These are phyloP conservation scores for Bassia scoparia DNA, from an alignment of 148 eudicot genomes.

Conservation along the genomic window DNA sequence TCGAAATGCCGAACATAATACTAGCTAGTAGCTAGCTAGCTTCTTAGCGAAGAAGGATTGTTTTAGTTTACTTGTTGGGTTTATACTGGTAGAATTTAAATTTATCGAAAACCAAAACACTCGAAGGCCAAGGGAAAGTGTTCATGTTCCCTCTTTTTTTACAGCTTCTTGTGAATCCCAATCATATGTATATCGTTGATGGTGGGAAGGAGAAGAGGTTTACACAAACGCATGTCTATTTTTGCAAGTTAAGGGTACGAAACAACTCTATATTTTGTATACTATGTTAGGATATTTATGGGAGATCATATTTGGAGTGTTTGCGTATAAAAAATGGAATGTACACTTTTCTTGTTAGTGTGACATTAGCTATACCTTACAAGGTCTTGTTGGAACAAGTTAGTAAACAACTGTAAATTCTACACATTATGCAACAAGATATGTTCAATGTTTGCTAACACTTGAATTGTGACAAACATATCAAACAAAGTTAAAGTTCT, in stretches of 20 bases:
- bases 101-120: background rate
- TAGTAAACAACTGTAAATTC: background rate
- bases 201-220: constrained; percentile 10
- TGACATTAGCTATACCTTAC: background rate
- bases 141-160: background rate
- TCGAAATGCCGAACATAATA: background rate
- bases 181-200: constrained; percentile 14
- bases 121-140: background rate
- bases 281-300: background rate
- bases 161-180: background rate
- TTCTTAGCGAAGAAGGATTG: constrained; percentile 9
- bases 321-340: background rate
- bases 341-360: background rate
- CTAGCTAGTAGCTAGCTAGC: background rate
- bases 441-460: background rate
- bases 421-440: no score
- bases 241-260: background rate
- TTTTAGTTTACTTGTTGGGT: constrained; percentile 13
- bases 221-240: background rate
- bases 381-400: background rate
- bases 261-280: constrained; percentile 13
- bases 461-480: background rate
- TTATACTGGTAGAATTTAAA: constrained; percentile 12
- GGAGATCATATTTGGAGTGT: background rate
- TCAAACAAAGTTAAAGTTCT: background rate